Base-by-base conservation (phyloP, 805 yeast species). In the Ogataea trehaloabstinens region DNA sequence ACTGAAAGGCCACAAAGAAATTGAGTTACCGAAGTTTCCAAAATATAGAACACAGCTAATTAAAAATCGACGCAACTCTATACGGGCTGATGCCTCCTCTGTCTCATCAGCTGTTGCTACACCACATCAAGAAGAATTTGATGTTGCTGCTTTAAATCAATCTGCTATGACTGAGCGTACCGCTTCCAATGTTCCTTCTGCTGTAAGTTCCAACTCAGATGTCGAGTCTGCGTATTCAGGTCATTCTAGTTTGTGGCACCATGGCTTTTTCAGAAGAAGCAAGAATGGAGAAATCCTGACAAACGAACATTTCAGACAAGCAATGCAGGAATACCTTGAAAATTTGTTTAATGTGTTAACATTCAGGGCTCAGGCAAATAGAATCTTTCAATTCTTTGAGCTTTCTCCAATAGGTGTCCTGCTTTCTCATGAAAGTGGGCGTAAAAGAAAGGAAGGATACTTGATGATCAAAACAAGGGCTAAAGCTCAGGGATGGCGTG, bases 401-500 rank as follows among this genome's bases (percentile, higher is more conserved):
- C 65, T 93, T 12, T 89, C 97, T 0, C 95, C 95, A 0, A 75
- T 93, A 47, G 86, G 95, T 5, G 79, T 93, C 6, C 67, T 89
- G 34, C 67, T 93, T 28, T 82, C 91, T 34, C 81, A 86, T 46
- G 99, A 93, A 59, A 75, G 78, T 20, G 84, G 86, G 0, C 84
- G 72, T 54, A 79, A 78, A 40, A 95, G 98, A 1, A 93, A 89
- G 52, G 96, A 93, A 61, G 99, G 99, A 2, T 76, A 78, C 35
- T 61, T 91, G 41, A 76, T 85, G 38, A 77, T 90, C 33, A 79
- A 89, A 16, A 82, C 96, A 1, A 79, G 88, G 0, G 91, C 98
- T 0, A 79, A 78, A 45, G 73, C 89, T 0, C 95, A 88, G 58
- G 98, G 99, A 2, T 93, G 99, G 98, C 72, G 95, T 51, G 96